These are phyloP conservation scores for Daldinia childiae DNA, from an alignment of 495 filamentous ascomycete genomes.

Conservation along the genomic window DNA sequence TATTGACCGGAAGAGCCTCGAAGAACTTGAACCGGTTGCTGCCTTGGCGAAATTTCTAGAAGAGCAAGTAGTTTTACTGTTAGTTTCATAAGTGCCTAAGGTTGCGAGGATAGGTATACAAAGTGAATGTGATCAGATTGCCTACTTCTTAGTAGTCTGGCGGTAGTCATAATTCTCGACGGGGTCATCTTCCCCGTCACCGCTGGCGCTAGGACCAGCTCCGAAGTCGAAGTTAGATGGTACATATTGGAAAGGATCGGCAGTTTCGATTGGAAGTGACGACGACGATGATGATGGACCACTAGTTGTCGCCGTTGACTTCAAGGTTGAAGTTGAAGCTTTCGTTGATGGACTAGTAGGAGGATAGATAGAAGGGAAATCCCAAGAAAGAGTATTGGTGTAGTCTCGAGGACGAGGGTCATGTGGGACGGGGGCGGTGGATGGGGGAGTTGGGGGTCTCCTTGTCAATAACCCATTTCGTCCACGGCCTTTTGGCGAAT, in stretches of 20 bases:
- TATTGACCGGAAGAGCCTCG: conserved; percentile 40
- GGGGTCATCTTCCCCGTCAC: neutral
- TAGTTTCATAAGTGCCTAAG: neutral
- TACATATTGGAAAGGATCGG: conserved; percentile 27
- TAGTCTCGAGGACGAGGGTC: conserved; percentile 31
- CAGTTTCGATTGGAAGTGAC: neutral
- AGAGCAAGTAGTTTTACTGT: neutral
- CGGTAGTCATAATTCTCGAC: neutral
- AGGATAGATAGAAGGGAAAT: conserved; percentile 12
- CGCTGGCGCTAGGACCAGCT: neutral
- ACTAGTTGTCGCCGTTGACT: neutral
- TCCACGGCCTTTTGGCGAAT: conserved; percentile 32
- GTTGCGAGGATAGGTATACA: neutral
- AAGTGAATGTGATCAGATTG: neutral
- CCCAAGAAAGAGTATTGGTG: conserved; percentile 24
- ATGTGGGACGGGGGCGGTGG: conserved; percentile 30
- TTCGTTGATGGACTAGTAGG: neutral
- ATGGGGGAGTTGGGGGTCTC: conserved; percentile 29
- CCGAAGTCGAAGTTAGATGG: conserved; percentile 11
- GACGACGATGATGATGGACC: neutral
- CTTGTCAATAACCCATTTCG: conserved; percentile 34
- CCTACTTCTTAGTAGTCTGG: neutral
- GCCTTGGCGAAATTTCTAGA: conserved; percentile 30
- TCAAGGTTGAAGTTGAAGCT: neutral
- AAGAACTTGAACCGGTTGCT: conserved; percentile 30